phyloP scores from a whole-genome alignment of 2,329 filamentous ascomycete species.

The Blastomyces percursus region DNA sequence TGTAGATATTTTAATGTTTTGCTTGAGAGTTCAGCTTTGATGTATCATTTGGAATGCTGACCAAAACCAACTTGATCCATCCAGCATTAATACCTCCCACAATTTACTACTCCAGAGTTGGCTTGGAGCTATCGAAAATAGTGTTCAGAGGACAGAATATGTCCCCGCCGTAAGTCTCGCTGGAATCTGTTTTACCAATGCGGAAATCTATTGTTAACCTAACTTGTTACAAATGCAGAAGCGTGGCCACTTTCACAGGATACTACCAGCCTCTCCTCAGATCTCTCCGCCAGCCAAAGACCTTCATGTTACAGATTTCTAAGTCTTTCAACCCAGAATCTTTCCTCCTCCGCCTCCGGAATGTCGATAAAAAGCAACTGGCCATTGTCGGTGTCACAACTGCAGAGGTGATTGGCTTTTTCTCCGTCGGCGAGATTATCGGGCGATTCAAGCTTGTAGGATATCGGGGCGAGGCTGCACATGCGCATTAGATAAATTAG shows the following conservation, averaged over 20 bases:
- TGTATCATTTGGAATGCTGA: not conserved
- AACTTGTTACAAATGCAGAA: conserved; percentile 40
- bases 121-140: conserved; percentile 74
- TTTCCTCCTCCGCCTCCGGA: conserved; percentile 47
- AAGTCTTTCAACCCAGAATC: conserved; percentile 8
- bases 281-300: conserved; percentile 57
- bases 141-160: conserved; percentile 84
- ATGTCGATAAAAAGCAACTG: conserved; percentile 60
- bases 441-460: conserved; percentile 91
- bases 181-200: conserved; percentile 1
- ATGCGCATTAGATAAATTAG: conserved; percentile 24
- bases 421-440: conserved; percentile 94
- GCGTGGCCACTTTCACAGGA: conserved; percentile 68
- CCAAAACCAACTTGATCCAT: conserved; percentile 20
- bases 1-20: not conserved
- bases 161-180: conserved; percentile 71
- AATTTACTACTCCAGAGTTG: conserved; percentile 86
- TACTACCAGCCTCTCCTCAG: conserved; percentile 71
- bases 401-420: conserved; percentile 90
- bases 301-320: conserved; percentile 39
- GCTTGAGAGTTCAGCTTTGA: not conserved
- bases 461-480: conserved; percentile 61
- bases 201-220: not conserved
- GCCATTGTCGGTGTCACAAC: conserved; percentile 62
- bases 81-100: conserved; percentile 68